Evolutionary conservation across 2,329 filamentous ascomycete genomes (phyloP), one percentile per base, ranked within the genome.

Genomic region (Podosphaera aphanis): DNA sequence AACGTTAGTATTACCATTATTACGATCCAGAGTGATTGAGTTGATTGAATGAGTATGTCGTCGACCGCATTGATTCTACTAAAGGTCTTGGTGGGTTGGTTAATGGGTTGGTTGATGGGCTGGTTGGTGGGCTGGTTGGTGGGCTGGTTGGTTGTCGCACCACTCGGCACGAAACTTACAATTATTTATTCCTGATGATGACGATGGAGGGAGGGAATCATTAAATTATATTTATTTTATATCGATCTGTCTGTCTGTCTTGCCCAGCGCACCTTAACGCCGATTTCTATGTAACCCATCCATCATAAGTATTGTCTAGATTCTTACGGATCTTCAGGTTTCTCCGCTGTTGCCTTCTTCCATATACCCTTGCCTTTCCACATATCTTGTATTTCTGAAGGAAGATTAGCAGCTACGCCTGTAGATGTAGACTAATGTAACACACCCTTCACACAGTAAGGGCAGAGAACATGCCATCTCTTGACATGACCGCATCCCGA

Each of bases 401-500:
- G 6, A 23, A 10, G 20, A 46, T 55, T 43, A 54, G 52, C 31
- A 45, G 36, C 5, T 36, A 23, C 8, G 11, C 21, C 10, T 29
- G 19, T 10, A 18, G 25, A 37, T 13, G 3, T 33, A 4, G 11
- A 33, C 29, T 11, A 33, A 10, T 5, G 19, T 42, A 46, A 64
- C 77, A 57, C 71, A 93, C 86, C 80, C 61, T 74, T 68, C 50
- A 93, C 77, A 62, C 90, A 98, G 57, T 82, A 77, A 18, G 84
- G 77, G 62, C 90, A 98, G 52, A 98, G 62, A 31, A 85, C 67
- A 66, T 98, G 90, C 57, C 84, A 79, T 59, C 84, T 77, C 69
- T 98, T 98, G 21, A 76, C 66, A 59, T 80, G 73, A 43, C 90
- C 92, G 57, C 90, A 98, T 13, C 77, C 83, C 0, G 88, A 82